These are phyloP conservation scores for Anthracocystis panici-leucophaei DNA, from an alignment of 1,284 basidiomycete species.

Conservation along the genomic window DNA sequence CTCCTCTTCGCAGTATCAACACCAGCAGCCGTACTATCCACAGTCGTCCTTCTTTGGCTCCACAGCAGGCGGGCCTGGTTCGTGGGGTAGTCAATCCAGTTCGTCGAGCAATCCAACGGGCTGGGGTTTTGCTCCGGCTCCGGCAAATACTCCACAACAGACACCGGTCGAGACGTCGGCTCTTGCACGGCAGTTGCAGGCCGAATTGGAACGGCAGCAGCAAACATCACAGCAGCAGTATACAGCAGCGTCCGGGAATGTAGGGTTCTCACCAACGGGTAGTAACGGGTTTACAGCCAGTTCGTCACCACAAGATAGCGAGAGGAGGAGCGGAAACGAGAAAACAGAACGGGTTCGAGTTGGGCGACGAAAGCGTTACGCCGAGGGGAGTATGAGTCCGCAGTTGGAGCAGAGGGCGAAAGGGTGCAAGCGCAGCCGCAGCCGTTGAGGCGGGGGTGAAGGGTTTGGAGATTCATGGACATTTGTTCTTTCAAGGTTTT, in stretches of 20 bases:
- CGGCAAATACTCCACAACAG: conserved; percentile 55
- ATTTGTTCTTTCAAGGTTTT: too few species aligned
- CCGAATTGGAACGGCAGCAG: conserved; percentile 35
- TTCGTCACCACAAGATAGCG: neutral
- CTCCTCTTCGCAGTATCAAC: conserved; percentile 8
- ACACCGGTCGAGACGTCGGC: conserved; percentile 54
- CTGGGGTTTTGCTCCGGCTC: conserved; percentile 39
- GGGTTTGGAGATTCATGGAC: too few species aligned
- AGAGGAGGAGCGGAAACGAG: neutral
- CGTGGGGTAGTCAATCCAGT: conserved; percentile 31
- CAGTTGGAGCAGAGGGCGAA: neutral
- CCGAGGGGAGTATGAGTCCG: conserved; percentile 11
- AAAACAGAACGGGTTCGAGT: conserved; percentile 35
- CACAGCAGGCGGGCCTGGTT: conserved; percentile 19
- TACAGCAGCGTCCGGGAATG: neutral
- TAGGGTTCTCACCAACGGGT: neutral
- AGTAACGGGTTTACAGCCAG: neutral
- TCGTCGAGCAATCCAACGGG: conserved; percentile 5
- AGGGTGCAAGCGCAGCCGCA: neutral
- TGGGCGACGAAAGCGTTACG: conserved; percentile 15
- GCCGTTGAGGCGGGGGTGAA: neutral
- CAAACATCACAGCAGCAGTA: neutral
- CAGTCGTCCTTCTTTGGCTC: conserved; percentile 22
- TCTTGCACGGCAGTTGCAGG: conserved; percentile 45
- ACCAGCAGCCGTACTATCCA: conserved; percentile 6